Evolutionary conservation across 2,329 filamentous ascomycete species (phyloP), one percentile per base, ranked within the genome.

Genomic region (Fusarium metavorans): DNA sequence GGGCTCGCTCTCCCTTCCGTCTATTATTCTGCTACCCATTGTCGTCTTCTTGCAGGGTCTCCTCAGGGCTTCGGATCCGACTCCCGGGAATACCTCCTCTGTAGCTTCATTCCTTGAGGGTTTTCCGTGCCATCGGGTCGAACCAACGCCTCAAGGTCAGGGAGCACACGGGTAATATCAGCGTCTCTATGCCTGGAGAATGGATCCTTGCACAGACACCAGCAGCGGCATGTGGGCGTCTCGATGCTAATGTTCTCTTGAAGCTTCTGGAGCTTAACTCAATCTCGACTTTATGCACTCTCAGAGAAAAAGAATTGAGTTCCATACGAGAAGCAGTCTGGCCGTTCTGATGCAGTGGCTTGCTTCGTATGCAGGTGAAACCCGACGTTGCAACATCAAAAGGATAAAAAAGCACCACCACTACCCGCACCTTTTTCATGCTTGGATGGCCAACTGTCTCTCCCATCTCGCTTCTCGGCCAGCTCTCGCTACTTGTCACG

Each of bases 341-440:
- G 41, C 32, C 54, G 45, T 64, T 74, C 72, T 74, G 72, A 73
- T 75, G 72, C 68, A 74, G 68, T 75, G 72, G 72, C 72, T 74
- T 74, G 52, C 68, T 64, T 75, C 69, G 61, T 73, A 72, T 64
- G 41, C 65, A 66, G 52, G 63, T 74, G 72, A 74, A 74, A 74
- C 72, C 65, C 68, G 56, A 67, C 48, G 68, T 62, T 67, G 68
- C 57, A 65, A 61, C 72, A 74, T 69, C 20, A 56, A 41, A 35
- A 72, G 39, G 20, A 39, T 27, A 57, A 43, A 54, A 54, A 57
- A 54, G n/a, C 23, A 58, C 23, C 23, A 25, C 39, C 39, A 48
- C 16, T 30, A 52, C 48, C 58, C 58, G 58, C 39, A 45, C 58
- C 18, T 48, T 61, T 57, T 32, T 35, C 32, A 45, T 45, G 43